Evolutionary conservation across 108 stramenopile species (phyloP).

Genomic region (Nitzschia sp.): DNA sequence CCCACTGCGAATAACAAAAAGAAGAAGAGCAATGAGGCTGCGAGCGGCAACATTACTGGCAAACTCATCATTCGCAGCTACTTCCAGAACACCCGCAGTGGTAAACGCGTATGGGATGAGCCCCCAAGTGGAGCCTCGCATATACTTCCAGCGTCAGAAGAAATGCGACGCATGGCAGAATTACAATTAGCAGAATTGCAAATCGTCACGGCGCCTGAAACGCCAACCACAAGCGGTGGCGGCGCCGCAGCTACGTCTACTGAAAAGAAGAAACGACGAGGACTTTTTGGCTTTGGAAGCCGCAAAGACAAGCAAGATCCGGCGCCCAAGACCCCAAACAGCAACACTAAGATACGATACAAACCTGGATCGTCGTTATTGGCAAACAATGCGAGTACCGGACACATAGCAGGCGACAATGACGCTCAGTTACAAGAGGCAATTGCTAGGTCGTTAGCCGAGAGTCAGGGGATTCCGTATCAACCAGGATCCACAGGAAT

Average conservation of each 20-base stretch:
- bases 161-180: constrained; percentile 64
- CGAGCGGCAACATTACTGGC: constrained; percentile 16
- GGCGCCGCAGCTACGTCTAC: not conserved
- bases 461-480: constrained; percentile 17
- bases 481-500: not conserved
- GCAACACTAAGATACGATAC: constrained; percentile 23
- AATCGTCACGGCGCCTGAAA: not conserved
- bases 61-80: constrained; percentile 68
- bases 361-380: constrained; percentile 22
- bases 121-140: constrained; percentile 75
- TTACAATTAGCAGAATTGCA: constrained; percentile 67
- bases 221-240: not conserved
- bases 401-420: too few relatives aligned
- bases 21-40: not conserved
- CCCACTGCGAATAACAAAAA: not conserved
- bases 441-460: constrained; percentile 27
- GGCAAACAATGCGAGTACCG: not conserved
- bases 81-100: constrained; percentile 65
- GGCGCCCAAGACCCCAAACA: not conserved
- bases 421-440: constrained; percentile 32
- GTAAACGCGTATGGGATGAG: constrained; percentile 80
- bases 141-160: constrained; percentile 57
- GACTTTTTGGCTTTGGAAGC: constrained; percentile 16
- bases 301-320: constrained; percentile 14
- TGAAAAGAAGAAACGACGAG: not conserved